Evolutionary conservation across 2,329 filamentous ascomycete species (phyloP).

Genomic region (Bipolaris zeicola): DNA sequence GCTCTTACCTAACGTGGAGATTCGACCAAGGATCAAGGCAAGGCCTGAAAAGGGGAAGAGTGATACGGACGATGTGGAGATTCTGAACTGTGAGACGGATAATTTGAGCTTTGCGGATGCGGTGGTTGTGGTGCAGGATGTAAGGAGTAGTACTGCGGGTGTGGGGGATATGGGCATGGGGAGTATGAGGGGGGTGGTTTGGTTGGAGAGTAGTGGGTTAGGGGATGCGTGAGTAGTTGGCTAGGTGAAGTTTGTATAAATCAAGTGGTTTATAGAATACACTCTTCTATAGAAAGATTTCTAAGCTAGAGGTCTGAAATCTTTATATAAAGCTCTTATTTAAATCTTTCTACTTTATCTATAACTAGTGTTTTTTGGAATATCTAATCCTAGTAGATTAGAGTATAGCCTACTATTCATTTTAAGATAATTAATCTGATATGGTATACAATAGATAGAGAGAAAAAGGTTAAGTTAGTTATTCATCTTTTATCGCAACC

Average conservation of each 20-base stretch:
- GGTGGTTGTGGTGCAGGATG: slow-evolving; percentile 74
- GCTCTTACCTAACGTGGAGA: slow-evolving; percentile 78
- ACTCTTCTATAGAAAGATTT: too few relatives aligned
- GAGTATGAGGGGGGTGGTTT: slow-evolving; percentile 32
- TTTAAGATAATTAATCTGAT: too few relatives aligned
- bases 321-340: too few relatives aligned
- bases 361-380: too few relatives aligned
- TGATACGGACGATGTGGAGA: slow-evolving; percentile 18
- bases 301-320: too few relatives aligned
- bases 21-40: slow-evolving; percentile 63
- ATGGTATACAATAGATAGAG: too few relatives aligned
- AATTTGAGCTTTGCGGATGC: slow-evolving; percentile 78
- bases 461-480: too few relatives aligned
- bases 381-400: too few relatives aligned
- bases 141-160: slow-evolving; percentile 65
- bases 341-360: too few relatives aligned
- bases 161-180: slow-evolving; percentile 37
- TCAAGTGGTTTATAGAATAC: too few relatives aligned
- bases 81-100: slow-evolving; percentile 74
- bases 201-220: slow-evolving; percentile 32
- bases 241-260: background rate
- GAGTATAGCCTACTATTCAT: too few relatives aligned
- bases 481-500: too few relatives aligned
- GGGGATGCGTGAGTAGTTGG: background rate
- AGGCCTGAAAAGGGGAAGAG: slow-evolving; percentile 29